Evolutionary conservation across 2,329 filamentous ascomycete genomes (phyloP), one percentile per base, ranked within the genome.

Genomic region (Stachybotrys echinatus): DNA sequence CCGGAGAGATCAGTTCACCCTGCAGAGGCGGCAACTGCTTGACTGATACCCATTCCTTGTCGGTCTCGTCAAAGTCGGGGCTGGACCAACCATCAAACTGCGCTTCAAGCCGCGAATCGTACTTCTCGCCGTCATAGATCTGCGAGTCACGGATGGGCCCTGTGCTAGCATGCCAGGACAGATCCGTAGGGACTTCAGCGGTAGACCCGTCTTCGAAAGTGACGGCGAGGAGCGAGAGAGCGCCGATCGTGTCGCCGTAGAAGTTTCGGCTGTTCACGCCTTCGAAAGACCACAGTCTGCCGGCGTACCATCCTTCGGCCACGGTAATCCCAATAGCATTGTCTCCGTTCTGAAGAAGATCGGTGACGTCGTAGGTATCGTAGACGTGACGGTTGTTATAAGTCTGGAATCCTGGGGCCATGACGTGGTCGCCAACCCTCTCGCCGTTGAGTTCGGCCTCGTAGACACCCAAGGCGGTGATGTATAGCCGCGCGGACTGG

Each of bases 61-160:
- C n/a, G n/a, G n/a, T n/a, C n/a, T n/a, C n/a, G n/a, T n/a, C n/a
- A n/a, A n/a, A n/a, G n/a, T n/a, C n/a, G n/a, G n/a, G n/a, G n/a
- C n/a, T n/a, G n/a, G n/a, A n/a, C n/a, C n/a, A n/a, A n/a, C n/a
- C n/a, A n/a, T n/a, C n/a, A n/a, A n/a, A n/a, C n/a, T n/a, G n/a
- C n/a, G n/a, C n/a, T n/a, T n/a, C n/a, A n/a, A n/a, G n/a, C n/a
- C n/a, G n/a, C n/a, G n/a, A n/a, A n/a, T n/a, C n/a, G n/a, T n/a
- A n/a, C n/a, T n/a, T n/a, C n/a, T 81, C 77, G 5, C 79, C 78
- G 55, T 80, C 67, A 52, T 79, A 80, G 6, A 81, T 69, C 44
- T 76, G 72, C 2, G 65, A 64, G 1, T 55, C 52, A 0, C 65
- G 44, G 2, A 70, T 60, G 14, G 70, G 60, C 0, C 69, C 64